These are phyloP conservation scores for Mucor saturninus DNA, from an alignment of 371 early-diverging fungal genomes.

Conservation along the genomic window DNA sequence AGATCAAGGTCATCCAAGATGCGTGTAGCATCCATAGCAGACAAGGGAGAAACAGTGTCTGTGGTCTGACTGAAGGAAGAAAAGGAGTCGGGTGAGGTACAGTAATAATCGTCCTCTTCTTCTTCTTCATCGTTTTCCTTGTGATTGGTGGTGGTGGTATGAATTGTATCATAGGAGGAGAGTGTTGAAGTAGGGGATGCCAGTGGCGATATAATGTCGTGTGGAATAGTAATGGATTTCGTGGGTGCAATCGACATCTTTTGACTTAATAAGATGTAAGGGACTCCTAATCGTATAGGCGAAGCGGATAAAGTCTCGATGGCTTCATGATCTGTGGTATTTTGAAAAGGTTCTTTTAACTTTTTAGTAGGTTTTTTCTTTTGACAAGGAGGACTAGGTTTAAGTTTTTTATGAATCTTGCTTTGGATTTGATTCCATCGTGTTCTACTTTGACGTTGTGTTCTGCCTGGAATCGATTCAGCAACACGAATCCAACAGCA, in stretches of 20 bases:
- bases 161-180: neutral
- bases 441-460: slow-evolving; percentile 68
- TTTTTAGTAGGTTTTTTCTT: slow-evolving; percentile 3
- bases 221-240: slow-evolving; percentile 12
- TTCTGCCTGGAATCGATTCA: slow-evolving; percentile 57
- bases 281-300: slow-evolving; percentile 21
- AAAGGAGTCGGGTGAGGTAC: slow-evolving; percentile 12
- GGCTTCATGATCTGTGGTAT: neutral
- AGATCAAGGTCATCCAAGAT: slow-evolving; percentile 20
- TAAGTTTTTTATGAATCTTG: slow-evolving; percentile 16
- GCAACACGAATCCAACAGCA: slow-evolving; percentile 70
- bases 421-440: slow-evolving; percentile 58
- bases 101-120: slow-evolving; percentile 19
- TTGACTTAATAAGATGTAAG: slow-evolving; percentile 10
- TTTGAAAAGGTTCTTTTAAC: no score
- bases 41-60: slow-evolving; percentile 1
- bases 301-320: slow-evolving; percentile 10
- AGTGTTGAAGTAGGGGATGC: slow-evolving; percentile 7
- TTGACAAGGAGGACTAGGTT: neutral
- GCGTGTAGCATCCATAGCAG: slow-evolving; percentile 6
- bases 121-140: neutral
- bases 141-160: no score
- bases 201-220: slow-evolving; percentile 13
- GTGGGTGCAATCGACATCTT: neutral
- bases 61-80: slow-evolving; percentile 10